Evolutionary conservation across 176 grass and related monocot species (phyloP).

Genomic region (Pharus latifolius): DNA sequence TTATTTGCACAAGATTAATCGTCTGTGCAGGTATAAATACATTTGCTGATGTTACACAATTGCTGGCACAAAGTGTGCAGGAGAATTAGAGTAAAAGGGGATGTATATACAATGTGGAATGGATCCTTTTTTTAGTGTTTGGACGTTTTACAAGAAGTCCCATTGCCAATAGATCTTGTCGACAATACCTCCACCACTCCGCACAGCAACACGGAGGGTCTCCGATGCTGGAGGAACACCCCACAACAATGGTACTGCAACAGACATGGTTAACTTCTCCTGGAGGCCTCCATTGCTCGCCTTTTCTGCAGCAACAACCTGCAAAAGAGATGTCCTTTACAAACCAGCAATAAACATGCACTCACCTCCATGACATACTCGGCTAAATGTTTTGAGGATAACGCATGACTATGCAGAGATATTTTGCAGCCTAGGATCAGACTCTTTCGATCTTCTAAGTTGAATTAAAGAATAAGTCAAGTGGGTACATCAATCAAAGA

Average conservation of each 20-base stretch:
- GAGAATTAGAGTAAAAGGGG: constrained; percentile 13
- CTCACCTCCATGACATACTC: background rate
- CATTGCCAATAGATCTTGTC: constrained; percentile 99
- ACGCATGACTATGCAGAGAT: no score
- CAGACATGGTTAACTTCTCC: constrained; percentile 93
- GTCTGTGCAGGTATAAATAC: constrained; percentile 16
- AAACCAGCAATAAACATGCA: background rate
- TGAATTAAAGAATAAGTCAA: background rate
- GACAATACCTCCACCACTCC: constrained; percentile 84
- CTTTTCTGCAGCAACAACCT: constrained; percentile 87
- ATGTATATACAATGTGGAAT: constrained; percentile 36
- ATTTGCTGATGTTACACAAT: constrained; percentile 1
- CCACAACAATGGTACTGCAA: constrained; percentile 86
- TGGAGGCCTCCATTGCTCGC: constrained; percentile 65
- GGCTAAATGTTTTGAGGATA: no score
- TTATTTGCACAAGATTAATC: constrained; percentile 20
- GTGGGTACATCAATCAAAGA: background rate
- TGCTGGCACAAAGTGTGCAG: constrained; percentile 23
- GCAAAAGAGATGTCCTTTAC: background rate
- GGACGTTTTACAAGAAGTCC: constrained; percentile 63
- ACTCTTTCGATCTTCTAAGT: no score
- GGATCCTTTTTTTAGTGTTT: constrained; percentile 29
- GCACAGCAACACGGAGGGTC: constrained; percentile 66
- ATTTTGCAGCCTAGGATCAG: no score
- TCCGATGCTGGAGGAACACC: constrained; percentile 92